phyloP scores from a whole-genome alignment of 2,329 filamentous ascomycete species.

The Metarhizium rileyi region DNA sequence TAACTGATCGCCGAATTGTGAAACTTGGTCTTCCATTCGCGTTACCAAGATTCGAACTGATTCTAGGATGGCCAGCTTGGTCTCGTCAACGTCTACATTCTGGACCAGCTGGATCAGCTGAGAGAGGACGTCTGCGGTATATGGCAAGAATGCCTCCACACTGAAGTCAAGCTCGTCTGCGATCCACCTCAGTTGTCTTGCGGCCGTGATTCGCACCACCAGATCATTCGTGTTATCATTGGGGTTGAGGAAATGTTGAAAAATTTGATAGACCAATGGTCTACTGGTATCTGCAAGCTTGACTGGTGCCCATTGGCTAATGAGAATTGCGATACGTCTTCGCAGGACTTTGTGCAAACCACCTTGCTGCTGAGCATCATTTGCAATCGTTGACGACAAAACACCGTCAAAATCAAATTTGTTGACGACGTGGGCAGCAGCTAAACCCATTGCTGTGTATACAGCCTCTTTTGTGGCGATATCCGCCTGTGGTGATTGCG shows the following conservation, averaged over 20 bases:
- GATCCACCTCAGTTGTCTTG: slow-evolving; percentile 69
- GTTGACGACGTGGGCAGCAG: slow-evolving; percentile 64
- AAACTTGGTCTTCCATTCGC: slow-evolving; percentile 65
- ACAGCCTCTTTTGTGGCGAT: slow-evolving; percentile 86
- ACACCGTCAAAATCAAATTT: slow-evolving; percentile 78
- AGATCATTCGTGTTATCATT: slow-evolving; percentile 75
- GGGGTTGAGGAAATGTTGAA: slow-evolving; percentile 72
- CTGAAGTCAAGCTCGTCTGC: slow-evolving; percentile 80
- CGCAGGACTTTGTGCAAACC: slow-evolving; percentile 70
- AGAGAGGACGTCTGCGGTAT: slow-evolving; percentile 61
- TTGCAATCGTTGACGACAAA: slow-evolving; percentile 62
- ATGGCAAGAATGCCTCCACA: slow-evolving; percentile 64
- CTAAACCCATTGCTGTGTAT: slow-evolving; percentile 84
- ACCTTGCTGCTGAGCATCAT: slow-evolving; percentile 60
- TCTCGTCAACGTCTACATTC: slow-evolving; percentile 74
- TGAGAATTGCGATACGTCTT: slow-evolving; percentile 76
- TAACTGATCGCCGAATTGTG: slow-evolving; percentile 66
- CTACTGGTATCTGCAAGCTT: slow-evolving; percentile 60
- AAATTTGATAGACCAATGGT: slow-evolving; percentile 76
- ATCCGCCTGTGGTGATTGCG: slow-evolving; percentile 55
- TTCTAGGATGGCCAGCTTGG: slow-evolving; percentile 81
- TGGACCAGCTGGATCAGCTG: slow-evolving; percentile 69
- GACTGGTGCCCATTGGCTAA: slow-evolving; percentile 83
- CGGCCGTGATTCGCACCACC: slow-evolving; percentile 86
- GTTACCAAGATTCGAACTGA: slow-evolving; percentile 75